A percentile compares a stretch with the other conserved stretches of the same genome.
Evolutionary conservation across 2,329 filamentous ascomycete species (phyloP).

Genomic region (Pyrenochaeta sp.): DNA sequence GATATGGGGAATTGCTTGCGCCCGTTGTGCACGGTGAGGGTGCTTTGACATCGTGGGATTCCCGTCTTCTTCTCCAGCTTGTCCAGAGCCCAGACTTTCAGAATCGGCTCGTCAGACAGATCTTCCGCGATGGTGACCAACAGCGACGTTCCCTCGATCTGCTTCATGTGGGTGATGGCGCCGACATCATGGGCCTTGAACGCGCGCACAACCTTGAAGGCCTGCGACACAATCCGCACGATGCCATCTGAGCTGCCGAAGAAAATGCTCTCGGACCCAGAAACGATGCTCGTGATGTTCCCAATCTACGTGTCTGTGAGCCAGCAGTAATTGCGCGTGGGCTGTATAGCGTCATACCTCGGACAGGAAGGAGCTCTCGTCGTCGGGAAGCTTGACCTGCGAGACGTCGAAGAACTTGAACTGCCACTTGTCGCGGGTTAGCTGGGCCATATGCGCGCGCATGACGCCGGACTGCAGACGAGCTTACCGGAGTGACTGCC

Average conservation of each 20-base stretch:
- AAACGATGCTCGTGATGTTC: slow-evolving; percentile 82
- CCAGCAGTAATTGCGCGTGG: slow-evolving; percentile 6
- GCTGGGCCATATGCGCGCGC: slow-evolving; percentile 21
- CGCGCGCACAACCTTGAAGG: slow-evolving; percentile 84
- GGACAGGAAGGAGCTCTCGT: slow-evolving; percentile 79
- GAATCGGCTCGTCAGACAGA: slow-evolving; percentile 80
- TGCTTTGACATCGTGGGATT: slow-evolving; percentile 85
- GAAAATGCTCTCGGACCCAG: slow-evolving; percentile 88
- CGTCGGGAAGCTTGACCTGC: slow-evolving; percentile 79
- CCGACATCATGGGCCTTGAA: slow-evolving; percentile 86
- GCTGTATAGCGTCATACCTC: slow-evolving; percentile 69
- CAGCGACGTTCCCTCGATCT: slow-evolving; percentile 85
- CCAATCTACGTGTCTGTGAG: slow-evolving; percentile 53
- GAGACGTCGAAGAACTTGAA: slow-evolving; percentile 99
- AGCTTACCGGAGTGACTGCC: slow-evolving; percentile 52
- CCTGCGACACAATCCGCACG: slow-evolving; percentile 85
- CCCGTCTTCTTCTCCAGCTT: slow-evolving; percentile 94
- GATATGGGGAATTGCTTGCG: slow-evolving; percentile 94
- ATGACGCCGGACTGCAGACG: too few species aligned
- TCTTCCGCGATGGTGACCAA: slow-evolving; percentile 90
- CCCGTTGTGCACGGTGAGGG: slow-evolving; percentile 84
- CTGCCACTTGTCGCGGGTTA: slow-evolving; percentile 77
- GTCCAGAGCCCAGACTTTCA: slow-evolving; percentile 98
- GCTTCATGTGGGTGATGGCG: slow-evolving; percentile 88
- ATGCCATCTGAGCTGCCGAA: slow-evolving; percentile 84